These are phyloP conservation scores for Esteya vermicola DNA, from an alignment of 2,329 filamentous ascomycete genomes.

Conservation along the genomic window DNA sequence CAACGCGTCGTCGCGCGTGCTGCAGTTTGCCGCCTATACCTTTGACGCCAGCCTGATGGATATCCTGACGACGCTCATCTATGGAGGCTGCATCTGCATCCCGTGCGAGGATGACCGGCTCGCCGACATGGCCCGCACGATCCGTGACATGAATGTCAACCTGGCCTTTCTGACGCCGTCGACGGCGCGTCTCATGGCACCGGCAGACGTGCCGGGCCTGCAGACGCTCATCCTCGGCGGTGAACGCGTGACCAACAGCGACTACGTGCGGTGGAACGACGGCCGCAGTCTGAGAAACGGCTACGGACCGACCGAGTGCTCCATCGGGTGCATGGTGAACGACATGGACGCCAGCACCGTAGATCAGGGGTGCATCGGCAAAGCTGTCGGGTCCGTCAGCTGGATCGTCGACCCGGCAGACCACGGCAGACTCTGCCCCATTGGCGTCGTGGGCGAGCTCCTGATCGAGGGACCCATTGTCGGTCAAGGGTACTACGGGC, in stretches of 20 bases:
- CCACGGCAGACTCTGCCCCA: too few species aligned
- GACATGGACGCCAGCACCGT: too few species aligned
- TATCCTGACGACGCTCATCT: conserved; percentile 36
- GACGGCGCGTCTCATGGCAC: conserved; percentile 21
- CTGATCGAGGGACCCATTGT: too few species aligned
- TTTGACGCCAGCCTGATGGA: conserved; percentile 40
- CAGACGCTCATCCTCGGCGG: conserved; percentile 15
- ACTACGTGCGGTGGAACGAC: conserved; percentile 31
- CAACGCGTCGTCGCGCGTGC: conserved; percentile 24
- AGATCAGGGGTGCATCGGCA: too few species aligned
- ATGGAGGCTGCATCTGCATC: conserved; percentile 45
- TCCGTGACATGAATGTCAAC: conserved; percentile 18
- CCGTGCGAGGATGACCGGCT: conserved; percentile 17
- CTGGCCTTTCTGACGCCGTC: conserved; percentile 31
- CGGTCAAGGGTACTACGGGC: too few species aligned
- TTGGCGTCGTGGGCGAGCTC: too few species aligned
- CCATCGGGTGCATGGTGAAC: too few species aligned
- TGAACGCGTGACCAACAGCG: conserved; percentile 30
- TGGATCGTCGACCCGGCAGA: too few species aligned
- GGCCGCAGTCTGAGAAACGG: conserved; percentile 31
- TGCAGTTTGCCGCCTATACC: conserved; percentile 44
- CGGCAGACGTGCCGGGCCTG: conserved; percentile 22
- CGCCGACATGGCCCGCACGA: not conserved
- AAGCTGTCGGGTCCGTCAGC: too few species aligned
- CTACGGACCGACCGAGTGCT: conserved; percentile 31